These are phyloP conservation scores for Vicia villosa DNA, from an alignment of 306 rosid genomes.

Conservation along the genomic window DNA sequence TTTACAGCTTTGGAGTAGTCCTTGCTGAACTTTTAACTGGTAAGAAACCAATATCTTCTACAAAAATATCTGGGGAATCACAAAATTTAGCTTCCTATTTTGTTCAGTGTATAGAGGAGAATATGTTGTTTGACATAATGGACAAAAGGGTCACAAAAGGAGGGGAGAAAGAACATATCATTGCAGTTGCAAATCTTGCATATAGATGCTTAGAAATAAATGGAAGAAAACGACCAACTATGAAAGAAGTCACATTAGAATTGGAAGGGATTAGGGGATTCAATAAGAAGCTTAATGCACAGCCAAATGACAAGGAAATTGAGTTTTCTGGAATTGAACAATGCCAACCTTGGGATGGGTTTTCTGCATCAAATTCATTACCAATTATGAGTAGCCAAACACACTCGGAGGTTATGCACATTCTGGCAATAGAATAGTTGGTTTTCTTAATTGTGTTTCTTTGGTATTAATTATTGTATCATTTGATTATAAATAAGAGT, in stretches of 20 bases:
- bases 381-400: neutral
- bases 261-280: constrained; percentile 39
- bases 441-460: neutral
- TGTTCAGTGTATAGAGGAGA: constrained; percentile 24
- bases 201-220: constrained; percentile 45
- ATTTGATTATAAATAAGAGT: no score
- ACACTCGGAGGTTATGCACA: constrained; percentile 2
- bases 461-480: no score
- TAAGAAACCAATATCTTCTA: constrained; percentile 7
- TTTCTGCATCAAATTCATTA: constrained; percentile 1
- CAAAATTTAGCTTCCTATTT: constrained; percentile 46
- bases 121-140: constrained; percentile 38
- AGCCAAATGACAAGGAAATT: constrained; percentile 23
- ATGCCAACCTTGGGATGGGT: neutral
- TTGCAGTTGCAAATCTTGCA: constrained; percentile 47
- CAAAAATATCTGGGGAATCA: neutral
- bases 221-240: constrained; percentile 53
- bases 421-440: neutral
- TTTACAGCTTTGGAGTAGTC: constrained; percentile 43
- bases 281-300: neutral
- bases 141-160: constrained; percentile 40
- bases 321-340: constrained; percentile 18
- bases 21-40: constrained; percentile 41
- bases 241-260: constrained; percentile 52
- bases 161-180: constrained; percentile 35